Percentiles rank a stretch among this genome's conserved stretches.
These are phyloP conservation scores for Chimonanthus salicifolius DNA, from an alignment of 164 flowering plant species.

Conservation along the genomic window DNA sequence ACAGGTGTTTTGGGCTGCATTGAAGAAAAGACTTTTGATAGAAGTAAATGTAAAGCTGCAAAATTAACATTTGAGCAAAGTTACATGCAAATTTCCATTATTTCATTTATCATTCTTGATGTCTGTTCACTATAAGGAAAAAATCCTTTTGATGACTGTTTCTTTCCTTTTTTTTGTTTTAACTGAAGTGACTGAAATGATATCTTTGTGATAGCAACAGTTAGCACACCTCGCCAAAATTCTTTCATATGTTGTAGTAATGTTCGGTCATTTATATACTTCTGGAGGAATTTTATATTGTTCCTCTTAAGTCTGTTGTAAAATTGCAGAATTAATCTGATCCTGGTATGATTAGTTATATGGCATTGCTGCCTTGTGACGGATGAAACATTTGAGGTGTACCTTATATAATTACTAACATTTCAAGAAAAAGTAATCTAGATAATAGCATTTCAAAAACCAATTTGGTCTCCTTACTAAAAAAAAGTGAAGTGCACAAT, in stretches of 20 bases:
- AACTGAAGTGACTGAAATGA: background rate
- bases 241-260: no score
- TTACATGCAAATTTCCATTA: conserved; percentile 7
- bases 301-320: background rate
- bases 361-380: background rate
- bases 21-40: conserved; percentile 1
- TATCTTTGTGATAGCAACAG: background rate
- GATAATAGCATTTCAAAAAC: no score
- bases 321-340: background rate
- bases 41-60: background rate
- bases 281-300: background rate
- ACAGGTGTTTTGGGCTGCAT: background rate
- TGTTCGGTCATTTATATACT: no score
- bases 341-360: no score
- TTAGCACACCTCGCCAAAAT: no score
- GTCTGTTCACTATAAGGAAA: conserved; percentile 8
- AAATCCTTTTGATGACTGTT: background rate
- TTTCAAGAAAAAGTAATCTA: no score
- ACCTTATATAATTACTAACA: background rate
- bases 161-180: no score
- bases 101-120: conserved; percentile 3
- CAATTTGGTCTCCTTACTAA: no score
- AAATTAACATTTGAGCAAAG: background rate
- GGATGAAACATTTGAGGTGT: background rate
- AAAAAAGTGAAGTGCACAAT: no score